Base-by-base conservation (phyloP, 345 rosid genomes). In the Excoecaria cochinchinensis region DNA sequence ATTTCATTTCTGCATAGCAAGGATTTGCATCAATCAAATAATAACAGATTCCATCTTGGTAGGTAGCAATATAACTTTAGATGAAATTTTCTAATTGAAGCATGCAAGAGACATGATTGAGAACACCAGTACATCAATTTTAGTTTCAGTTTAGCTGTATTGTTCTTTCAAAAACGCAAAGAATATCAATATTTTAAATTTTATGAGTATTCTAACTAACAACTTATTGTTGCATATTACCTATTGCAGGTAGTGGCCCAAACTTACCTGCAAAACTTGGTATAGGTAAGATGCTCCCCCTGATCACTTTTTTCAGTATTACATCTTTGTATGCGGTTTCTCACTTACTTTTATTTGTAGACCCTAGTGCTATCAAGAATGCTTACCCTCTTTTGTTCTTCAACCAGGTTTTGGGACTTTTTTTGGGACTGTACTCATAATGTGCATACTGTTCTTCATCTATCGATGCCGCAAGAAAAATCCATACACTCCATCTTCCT, bases 401-500 rank as follows among this genome's bases (percentile, higher is more conserved):
- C 14, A 3, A 19, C 25, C 83, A 90, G 97, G 82, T 76, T 10
- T 57, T 52, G 65, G 0, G 3, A 65, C 86, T 3, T 79, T 8
- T 0, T 0, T 74, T 11, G 72, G 44, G 40, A 85, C 89, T 25
- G 36, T 80, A 70, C 3, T 9, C 3, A 3, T 70, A 13, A 73
- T 82, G 60, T 58, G 75, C 74, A 51, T 75, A 0, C 0, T 4
- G 17, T 79, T 76, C 70, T 66, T 14, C 48, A 62, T 80, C 56
- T 85, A 74, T 63, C 78, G 24, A 10, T 84, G 69, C 61, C 77
- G 72, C 67, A 84, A 74, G 36, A 84, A 72, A 2, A 86, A 77
- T 62, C 70, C 81, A 56, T 59, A 76, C 50, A 77, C 69, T 62
- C 82, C 75, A 22, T 78, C 90, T 22, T 73, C 82, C 19, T 69